Conservation (phyloP, 192 early-diverging fungal genomes). For the Entomortierella beljakovae region DNA sequence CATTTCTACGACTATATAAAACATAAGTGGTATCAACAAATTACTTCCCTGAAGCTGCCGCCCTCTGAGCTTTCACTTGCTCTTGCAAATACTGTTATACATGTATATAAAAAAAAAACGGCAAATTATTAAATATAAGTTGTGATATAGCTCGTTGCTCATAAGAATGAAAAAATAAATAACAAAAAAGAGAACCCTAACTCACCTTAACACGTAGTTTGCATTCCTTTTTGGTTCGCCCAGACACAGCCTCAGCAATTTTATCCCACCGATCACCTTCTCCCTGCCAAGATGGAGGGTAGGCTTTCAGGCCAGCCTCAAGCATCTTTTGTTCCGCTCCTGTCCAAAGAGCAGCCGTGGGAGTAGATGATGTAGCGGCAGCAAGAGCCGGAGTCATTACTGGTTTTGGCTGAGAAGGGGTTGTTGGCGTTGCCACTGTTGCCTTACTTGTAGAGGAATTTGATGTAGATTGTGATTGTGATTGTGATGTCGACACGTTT, state of each 20-base stretch:
- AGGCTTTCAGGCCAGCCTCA: constrained; percentile 67
- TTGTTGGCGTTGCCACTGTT: constrained; percentile 5
- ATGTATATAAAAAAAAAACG: background rate
- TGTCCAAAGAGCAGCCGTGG: constrained; percentile 60
- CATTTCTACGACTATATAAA: background rate
- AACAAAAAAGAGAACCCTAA: too few relatives aligned
- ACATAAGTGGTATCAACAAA: background rate
- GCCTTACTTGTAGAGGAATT: background rate
- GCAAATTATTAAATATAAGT: background rate
- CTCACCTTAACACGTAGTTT: constrained; percentile 70
- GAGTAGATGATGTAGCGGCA: constrained; percentile 15
- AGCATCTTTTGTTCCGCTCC: constrained; percentile 64
- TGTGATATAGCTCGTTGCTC: too few relatives aligned
- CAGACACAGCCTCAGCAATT: constrained; percentile 67
- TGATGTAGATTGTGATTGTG: background rate
- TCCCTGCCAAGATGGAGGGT: constrained; percentile 67
- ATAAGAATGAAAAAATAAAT: too few relatives aligned
- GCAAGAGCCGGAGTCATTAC: constrained; percentile 29
- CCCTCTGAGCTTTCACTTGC: constrained; percentile 60
- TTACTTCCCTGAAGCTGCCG: constrained; percentile 25
- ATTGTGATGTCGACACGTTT: background rate
- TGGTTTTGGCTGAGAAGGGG: background rate
- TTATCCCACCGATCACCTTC: constrained; percentile 75
- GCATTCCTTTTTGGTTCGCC: constrained; percentile 72
- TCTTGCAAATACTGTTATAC: constrained; percentile 55